Percentiles rank a stretch among this genome's conserved stretches.
phyloP scores from a whole-genome alignment of 495 filamentous ascomycete species.

The Aspergillus cristatus region DNA sequence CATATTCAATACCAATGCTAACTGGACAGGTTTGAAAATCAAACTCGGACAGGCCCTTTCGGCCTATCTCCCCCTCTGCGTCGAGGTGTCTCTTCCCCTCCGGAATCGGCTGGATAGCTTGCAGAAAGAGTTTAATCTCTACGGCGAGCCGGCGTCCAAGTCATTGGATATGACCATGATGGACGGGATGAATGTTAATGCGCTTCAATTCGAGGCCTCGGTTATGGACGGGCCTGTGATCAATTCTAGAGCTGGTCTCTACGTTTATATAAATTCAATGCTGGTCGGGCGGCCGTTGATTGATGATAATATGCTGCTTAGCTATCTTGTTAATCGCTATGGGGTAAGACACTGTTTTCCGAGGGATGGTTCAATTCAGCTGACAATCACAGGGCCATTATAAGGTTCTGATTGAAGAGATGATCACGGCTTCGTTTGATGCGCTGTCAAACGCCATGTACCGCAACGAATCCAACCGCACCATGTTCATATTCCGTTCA shows the following conservation, averaged over 20 bases:
- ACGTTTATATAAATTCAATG: slow-evolving; percentile 82
- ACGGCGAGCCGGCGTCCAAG: slow-evolving; percentile 28
- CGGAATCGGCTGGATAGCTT: slow-evolving; percentile 33
- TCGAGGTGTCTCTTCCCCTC: slow-evolving; percentile 30
- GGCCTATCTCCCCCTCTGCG: slow-evolving; percentile 34
- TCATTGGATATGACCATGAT: slow-evolving; percentile 28
- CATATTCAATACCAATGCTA: slow-evolving; percentile 1
- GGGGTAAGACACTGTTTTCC: slow-evolving; percentile 36
- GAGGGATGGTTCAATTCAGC: background rate
- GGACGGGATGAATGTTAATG: slow-evolving; percentile 34
- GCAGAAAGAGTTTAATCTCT: slow-evolving; percentile 38
- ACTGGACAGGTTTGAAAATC: slow-evolving; percentile 24
- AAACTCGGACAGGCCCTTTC: slow-evolving; percentile 34
- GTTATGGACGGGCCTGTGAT: slow-evolving; percentile 57
- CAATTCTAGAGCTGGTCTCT: slow-evolving; percentile 82
- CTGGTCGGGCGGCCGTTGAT: slow-evolving; percentile 73
- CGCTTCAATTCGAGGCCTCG: slow-evolving; percentile 41
- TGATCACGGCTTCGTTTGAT: slow-evolving; percentile 84
- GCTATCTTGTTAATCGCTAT: slow-evolving; percentile 75
- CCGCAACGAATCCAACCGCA: slow-evolving; percentile 60
- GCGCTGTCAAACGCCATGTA: slow-evolving; percentile 79
- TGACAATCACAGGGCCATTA: slow-evolving; percentile 51
- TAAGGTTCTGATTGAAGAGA: slow-evolving; percentile 63
- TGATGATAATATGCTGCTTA: slow-evolving; percentile 69
- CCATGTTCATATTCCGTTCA: slow-evolving; percentile 72